phyloP scores from a whole-genome alignment of 495 filamentous ascomycete genomes.

The Neurospora sublineolata region DNA sequence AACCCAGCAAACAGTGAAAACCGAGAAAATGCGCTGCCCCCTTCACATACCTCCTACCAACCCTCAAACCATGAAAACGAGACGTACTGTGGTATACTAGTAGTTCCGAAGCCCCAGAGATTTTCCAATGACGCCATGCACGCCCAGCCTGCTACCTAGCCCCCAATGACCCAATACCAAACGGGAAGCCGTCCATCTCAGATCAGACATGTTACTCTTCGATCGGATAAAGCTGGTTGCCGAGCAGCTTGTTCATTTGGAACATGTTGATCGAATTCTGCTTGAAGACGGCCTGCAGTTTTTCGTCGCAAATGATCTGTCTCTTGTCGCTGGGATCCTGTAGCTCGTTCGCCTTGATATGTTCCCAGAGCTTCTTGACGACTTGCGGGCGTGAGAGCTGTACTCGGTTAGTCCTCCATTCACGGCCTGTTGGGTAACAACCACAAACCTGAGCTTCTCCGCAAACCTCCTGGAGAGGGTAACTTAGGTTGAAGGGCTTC shows the following conservation, averaged over 20 bases:
- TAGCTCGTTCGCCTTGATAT: constrained; percentile 76
- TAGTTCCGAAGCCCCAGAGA: constrained; percentile 1
- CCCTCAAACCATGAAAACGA: neutral
- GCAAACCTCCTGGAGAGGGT: constrained; percentile 35
- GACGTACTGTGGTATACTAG: neutral
- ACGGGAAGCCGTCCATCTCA: neutral
- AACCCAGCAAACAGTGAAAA: neutral
- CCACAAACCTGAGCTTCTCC: constrained; percentile 48
- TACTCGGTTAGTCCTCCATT: constrained; percentile 5
- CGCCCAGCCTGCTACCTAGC: constrained; percentile 3
- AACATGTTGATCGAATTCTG: constrained; percentile 93
- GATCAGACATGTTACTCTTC: constrained; percentile 13
- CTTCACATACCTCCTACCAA: neutral
- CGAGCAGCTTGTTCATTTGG: constrained; percentile 70
- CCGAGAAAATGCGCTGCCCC: neutral
- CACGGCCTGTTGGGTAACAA: neutral
- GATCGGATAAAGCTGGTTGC: constrained; percentile 43
- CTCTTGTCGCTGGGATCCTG: constrained; percentile 87
- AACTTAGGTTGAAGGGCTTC: constrained; percentile 42
- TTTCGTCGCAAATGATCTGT: constrained; percentile 85
- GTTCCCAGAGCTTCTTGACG: constrained; percentile 89
- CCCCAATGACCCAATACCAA: neutral
- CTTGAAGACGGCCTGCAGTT: constrained; percentile 82
- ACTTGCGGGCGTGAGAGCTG: constrained; percentile 87
- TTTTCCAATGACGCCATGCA: constrained; percentile 19